A percentile compares a stretch with the other conserved stretches of the same genome.
Conservation (phyloP, 352 stramenopile genomes). For the Hyaloperonospora brassicae region DNA sequence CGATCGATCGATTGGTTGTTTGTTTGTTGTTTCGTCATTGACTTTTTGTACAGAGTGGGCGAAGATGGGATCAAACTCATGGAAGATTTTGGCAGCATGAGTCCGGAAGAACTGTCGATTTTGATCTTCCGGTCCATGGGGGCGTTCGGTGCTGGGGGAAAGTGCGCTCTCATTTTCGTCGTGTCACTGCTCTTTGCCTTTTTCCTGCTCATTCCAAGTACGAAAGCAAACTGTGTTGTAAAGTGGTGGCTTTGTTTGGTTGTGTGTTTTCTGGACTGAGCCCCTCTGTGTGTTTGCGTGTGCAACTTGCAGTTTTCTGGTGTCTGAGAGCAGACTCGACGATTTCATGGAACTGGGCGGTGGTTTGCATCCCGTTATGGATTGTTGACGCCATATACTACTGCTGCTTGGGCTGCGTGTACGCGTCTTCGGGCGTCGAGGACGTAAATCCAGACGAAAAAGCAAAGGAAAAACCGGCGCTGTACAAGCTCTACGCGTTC, state of each 20-base stretch:
- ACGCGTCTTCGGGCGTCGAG: constrained; percentile 33
- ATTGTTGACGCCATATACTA: constrained; percentile 68
- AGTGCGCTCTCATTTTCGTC: constrained; percentile 58
- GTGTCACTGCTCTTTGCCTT: constrained; percentile 77
- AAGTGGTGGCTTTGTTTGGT: neutral
- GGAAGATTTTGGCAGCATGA: constrained; percentile 81
- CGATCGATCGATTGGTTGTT: neutral
- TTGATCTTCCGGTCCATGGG: constrained; percentile 70
- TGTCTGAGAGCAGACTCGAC: constrained; percentile 69
- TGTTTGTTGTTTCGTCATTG: too few relatives aligned
- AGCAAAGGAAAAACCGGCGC: constrained; percentile 30
- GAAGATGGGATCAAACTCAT: constrained; percentile 86
- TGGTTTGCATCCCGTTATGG: constrained; percentile 79
- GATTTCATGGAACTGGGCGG: constrained; percentile 69
- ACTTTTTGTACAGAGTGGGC: constrained; percentile 65
- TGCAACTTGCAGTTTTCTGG: constrained; percentile 54
- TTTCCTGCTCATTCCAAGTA: constrained; percentile 82
- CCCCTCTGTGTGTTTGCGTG: constrained; percentile 6
- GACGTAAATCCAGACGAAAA: constrained; percentile 54
- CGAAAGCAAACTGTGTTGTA: constrained; percentile 8
- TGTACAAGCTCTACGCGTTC: constrained; percentile 77
- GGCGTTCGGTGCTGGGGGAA: constrained; percentile 55
- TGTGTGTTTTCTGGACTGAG: constrained; percentile 15
- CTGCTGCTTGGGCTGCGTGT: constrained; percentile 63
- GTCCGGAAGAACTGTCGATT: constrained; percentile 59